phyloP scores from a whole-genome alignment of 2,329 filamentous ascomycete genomes.

The Fonsecaea pugnacius region DNA sequence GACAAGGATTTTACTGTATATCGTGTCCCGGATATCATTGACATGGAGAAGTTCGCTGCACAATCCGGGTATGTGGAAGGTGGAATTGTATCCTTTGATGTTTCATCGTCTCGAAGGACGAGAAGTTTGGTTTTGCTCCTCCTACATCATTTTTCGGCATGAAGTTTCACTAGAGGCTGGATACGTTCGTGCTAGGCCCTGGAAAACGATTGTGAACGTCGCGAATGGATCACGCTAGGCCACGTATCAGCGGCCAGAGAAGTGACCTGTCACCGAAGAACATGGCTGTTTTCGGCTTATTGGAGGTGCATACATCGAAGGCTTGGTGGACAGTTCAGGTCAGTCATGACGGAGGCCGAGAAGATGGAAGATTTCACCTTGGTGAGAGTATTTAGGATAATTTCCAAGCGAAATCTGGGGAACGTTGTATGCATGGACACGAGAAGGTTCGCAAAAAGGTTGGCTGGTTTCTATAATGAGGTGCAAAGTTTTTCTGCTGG shows the following conservation, averaged over 20 bases:
- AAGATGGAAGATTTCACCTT: neutral
- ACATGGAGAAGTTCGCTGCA: neutral
- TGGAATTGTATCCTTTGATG: neutral
- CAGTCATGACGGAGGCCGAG: neutral
- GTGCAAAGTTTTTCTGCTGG: neutral
- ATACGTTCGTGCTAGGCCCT: neutral
- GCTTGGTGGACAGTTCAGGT: neutral
- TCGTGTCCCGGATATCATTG: neutral
- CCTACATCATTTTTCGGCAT: neutral
- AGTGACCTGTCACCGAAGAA: neutral
- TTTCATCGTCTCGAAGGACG: neutral
- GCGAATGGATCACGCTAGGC: neutral
- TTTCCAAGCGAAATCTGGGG: neutral
- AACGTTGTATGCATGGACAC: neutral
- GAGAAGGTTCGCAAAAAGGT: neutral
- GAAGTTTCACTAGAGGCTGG: neutral
- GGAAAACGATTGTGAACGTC: neutral
- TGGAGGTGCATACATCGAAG: neutral
- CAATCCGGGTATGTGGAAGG: neutral
- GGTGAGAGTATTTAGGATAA: constrained; percentile 1
- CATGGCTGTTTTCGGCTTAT: neutral
- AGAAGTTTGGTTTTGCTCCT: neutral
- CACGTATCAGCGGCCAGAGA: neutral
- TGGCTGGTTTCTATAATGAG: neutral
- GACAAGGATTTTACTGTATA: neutral